These are phyloP conservation scores for Brassica balearica DNA, from an alignment of 441 rosid species.

Conservation along the genomic window DNA sequence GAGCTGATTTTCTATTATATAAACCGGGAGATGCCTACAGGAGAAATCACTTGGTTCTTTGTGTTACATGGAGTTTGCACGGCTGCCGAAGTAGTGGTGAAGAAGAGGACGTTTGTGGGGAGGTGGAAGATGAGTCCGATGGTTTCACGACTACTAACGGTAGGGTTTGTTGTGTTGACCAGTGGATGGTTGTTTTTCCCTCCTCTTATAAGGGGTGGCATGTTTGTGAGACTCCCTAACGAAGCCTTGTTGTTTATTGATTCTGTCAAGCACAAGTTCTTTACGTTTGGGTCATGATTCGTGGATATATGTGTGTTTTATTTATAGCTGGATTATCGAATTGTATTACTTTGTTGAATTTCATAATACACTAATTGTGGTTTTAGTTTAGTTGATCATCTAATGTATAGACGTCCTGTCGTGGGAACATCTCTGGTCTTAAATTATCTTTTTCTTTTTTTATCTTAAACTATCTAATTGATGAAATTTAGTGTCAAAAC, in stretches of 20 bases:
- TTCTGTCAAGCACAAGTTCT: conserved; percentile 8
- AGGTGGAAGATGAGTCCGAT: conserved; percentile 41
- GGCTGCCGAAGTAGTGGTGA: conserved; percentile 43
- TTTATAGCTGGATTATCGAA: not conserved
- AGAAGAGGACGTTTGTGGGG: conserved; percentile 40
- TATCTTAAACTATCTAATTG: not conserved
- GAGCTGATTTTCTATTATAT: conserved; percentile 50
- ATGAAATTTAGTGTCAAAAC: not conserved
- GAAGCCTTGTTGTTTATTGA: conserved; percentile 33
- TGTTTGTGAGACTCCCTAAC: conserved; percentile 19
- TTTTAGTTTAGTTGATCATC: not conserved
- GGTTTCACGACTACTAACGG: conserved; percentile 46
- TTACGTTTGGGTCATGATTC: not conserved
- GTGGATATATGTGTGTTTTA: not conserved
- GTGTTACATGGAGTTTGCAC: conserved; percentile 55
- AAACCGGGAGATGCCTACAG: conserved; percentile 47
- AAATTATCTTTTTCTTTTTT: not conserved
- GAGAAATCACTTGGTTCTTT: conserved; percentile 55
- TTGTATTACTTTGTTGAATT: not conserved
- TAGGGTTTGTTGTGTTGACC: conserved; percentile 49
- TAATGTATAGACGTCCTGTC: not conserved
- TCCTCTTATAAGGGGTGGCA: conserved; percentile 38
- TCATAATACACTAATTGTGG: conserved; percentile 2
- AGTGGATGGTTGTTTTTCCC: conserved; percentile 59
- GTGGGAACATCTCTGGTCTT: not conserved